phyloP scores from a whole-genome alignment of 352 stramenopile species.

The Pythium volutum region DNA sequence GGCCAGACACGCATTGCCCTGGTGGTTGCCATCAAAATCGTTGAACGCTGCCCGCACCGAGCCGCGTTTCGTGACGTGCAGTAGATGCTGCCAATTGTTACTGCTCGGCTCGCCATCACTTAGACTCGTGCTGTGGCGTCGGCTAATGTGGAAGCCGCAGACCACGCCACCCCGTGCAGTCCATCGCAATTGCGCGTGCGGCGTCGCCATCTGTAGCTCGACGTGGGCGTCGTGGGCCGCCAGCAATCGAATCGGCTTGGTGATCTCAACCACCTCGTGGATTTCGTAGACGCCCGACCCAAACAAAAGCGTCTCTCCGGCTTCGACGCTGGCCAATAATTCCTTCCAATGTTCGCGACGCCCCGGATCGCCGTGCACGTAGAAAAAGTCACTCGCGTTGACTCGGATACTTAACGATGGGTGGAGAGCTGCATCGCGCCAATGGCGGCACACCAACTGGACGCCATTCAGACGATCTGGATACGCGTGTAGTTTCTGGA shows the following conservation, averaged over 20 bases:
- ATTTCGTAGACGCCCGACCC: constrained; percentile 62
- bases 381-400: constrained; percentile 43
- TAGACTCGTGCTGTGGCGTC: constrained; percentile 24
- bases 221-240: constrained; percentile 56
- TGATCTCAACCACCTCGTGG: constrained; percentile 45
- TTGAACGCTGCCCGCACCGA: constrained; percentile 56
- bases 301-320: constrained; percentile 64
- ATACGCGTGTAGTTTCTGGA: constrained; percentile 81
- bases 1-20: constrained; percentile 61
- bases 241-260: constrained; percentile 42
- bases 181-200: constrained; percentile 51
- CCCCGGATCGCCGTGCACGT: constrained; percentile 9
- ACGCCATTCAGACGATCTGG: constrained; percentile 43
- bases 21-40: constrained; percentile 60
- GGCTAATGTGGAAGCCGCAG: constrained; percentile 60
- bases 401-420: constrained; percentile 47
- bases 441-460: constrained; percentile 54
- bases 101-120: constrained; percentile 9
- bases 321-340: constrained; percentile 29
- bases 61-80: constrained; percentile 44
- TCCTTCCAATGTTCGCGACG: constrained; percentile 14
- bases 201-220: constrained; percentile 61
- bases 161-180: constrained; percentile 55
- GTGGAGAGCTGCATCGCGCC: constrained; percentile 42
- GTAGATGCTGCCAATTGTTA: constrained; percentile 61